Base-by-base conservation (phyloP, 495 filamentous ascomycete species). In the Hypomontagnella submonticulosa region DNA sequence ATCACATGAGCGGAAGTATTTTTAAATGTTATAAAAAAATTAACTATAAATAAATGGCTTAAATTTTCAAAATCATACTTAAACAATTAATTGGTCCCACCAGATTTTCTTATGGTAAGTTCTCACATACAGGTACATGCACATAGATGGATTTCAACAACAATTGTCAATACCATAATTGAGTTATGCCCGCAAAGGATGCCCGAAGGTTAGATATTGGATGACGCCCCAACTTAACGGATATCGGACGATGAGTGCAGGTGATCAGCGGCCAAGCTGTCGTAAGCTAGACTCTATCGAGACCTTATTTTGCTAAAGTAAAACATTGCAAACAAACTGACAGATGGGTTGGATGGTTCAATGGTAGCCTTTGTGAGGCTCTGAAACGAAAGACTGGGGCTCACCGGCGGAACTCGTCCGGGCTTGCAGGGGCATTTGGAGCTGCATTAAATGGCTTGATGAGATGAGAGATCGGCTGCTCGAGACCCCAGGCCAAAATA, bases 201-300 rank as follows among this genome's bases (percentile, higher is more conserved):
- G 19, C 36, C 41, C 27, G 27, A 47, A 50, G 38, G 54, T 12
- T 68, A 19, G 18, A 62, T 12, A 53, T 57, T 63, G 23, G 53
- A 54, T 63, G 53, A 63, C 33, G 50, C 30, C 34, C 42, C 48
- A 59, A 62, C 54, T 23, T 48, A 33, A 40, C 10, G 32, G 41
- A 48, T 56, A 68, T 68, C 59, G 65, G 59, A 68, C 43, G 59
- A 68, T 58, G 52, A 53, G 19, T 44, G 57, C 65, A 63, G 48
- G 51, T 60, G 65, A 67, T 62, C 64, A 38, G 34, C 64, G 42
- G 4, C 42, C 10, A 13, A 38, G 36, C 3, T 38, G n/a, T 27
- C 20, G 27, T 48, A 48, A 50, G 9, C 40, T 53, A 53, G 16
- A 37, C 34, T 44, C 9, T 40, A 48, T 55, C 40, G 38, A 37